A percentile compares a stretch with the other conserved stretches of the same genome.
phyloP scores from a whole-genome alignment of 495 filamentous ascomycete species.

The Lophium mytilinum region DNA sequence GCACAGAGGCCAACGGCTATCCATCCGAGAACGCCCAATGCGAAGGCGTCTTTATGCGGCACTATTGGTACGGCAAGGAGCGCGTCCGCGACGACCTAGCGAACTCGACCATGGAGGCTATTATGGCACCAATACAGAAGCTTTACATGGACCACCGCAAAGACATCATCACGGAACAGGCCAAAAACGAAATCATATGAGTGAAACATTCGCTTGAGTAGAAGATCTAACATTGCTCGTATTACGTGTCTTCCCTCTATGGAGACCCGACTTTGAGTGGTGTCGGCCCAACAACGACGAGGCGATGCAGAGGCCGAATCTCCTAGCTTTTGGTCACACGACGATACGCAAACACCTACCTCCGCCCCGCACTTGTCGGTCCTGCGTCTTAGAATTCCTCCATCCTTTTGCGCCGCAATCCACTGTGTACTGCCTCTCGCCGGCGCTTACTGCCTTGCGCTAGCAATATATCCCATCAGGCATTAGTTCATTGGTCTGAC shows the following conservation, averaged over 20 bases:
- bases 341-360: no score
- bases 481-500: background rate
- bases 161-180: background rate
- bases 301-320: background rate
- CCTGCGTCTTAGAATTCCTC: no score
- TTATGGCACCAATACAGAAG: slow-evolving; percentile 13
- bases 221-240: background rate
- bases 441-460: background rate
- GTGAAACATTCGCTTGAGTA: background rate
- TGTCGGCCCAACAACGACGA: background rate
- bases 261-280: background rate
- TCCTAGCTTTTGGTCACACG: no score
- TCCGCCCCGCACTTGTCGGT: no score
- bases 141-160: background rate
- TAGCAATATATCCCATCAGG: background rate
- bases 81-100: slow-evolving; percentile 11
- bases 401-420: background rate
- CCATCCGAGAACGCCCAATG: slow-evolving; percentile 11
- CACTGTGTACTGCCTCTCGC: background rate
- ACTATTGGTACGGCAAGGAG: slow-evolving; percentile 24
- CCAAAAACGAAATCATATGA: background rate
- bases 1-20: slow-evolving; percentile 34
- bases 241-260: background rate
- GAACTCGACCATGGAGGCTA: slow-evolving; percentile 22
- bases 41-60: slow-evolving; percentile 19